Base-by-base conservation (phyloP, 2,329 filamentous ascomycete genomes). In the Lizonia empirigonia region DNA sequence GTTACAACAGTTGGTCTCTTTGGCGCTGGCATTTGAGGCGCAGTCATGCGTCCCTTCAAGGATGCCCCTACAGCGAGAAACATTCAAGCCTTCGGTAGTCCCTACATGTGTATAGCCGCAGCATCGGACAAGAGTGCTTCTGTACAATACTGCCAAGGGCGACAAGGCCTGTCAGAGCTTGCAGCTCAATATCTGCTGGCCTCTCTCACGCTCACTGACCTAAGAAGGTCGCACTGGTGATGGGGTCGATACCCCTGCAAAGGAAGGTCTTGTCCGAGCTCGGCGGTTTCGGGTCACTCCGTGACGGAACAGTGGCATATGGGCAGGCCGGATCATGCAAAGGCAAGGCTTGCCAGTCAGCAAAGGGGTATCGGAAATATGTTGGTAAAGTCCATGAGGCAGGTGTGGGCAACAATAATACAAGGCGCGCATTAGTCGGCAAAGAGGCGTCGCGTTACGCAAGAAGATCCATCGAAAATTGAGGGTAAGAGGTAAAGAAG, bases 151-250 rank as follows among this genome's bases (percentile, higher is more conserved):
- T 55, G 60, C 66, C 66, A 67, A 26, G 65, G 64, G 55, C 60
- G 60, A 51, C 44, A 19, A 44, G 58, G 62, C 50, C 64, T 69
- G 50, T 62, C 61, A 49, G 53, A 62, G 59, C 50, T 34, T 41
- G 7, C 52, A 41, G 36, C 58, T 59, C 50, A 40, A 63, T 58
- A 55, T 62, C 66, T 60, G 60, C 50, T 64, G 64, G 64, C 58
- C 38, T 68, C 65, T 62, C 60, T 59, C 59, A 64, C 62, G 26
- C 58, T 29, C 50, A 49, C 50, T 41, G 39, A 44, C 58, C 63
- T 64, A 46, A 65, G 32, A 65, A 65, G 60, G 57, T 36, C 23
- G 51, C 61, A 62, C 61, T 54, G 60, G 61, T 63, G 55, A 58
- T 50, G 63, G 63, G 60, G 60, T 35, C 51, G 32, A 55, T 42